A percentile compares a stretch with the other conserved stretches of the same genome.
phyloP scores from a whole-genome alignment of 2,329 filamentous ascomycete genomes.

The Beauveria sp. region DNA sequence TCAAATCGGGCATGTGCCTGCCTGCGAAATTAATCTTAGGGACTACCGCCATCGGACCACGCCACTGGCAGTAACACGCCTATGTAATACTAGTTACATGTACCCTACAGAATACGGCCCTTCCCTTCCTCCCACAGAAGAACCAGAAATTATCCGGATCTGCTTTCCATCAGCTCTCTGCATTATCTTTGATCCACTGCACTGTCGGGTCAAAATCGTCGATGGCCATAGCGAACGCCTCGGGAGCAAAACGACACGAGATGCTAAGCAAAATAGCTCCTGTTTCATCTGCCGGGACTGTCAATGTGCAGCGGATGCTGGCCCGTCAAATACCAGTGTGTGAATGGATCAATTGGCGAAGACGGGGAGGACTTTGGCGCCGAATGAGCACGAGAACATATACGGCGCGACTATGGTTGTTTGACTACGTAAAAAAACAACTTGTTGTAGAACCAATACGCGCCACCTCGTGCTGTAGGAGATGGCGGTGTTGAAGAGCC shows the following conservation, averaged over 20 bases:
- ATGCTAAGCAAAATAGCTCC: conserved; percentile 40
- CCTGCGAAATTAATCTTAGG: background rate
- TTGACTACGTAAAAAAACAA: conserved; percentile 25
- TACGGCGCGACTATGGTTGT: conserved; percentile 28
- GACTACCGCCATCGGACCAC: background rate
- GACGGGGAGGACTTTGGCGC: conserved; percentile 26
- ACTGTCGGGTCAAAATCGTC: conserved; percentile 40
- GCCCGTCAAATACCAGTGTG: conserved; percentile 25
- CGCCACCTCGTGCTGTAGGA: conserved; percentile 35
- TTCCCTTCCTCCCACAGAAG: conserved; percentile 31
- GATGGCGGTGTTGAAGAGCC: conserved; percentile 28
- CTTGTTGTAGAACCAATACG: conserved; percentile 34
- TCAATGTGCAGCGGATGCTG: conserved; percentile 35
- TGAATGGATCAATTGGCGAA: conserved; percentile 19
- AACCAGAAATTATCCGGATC: conserved; percentile 36
- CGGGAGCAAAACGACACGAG: conserved; percentile 44
- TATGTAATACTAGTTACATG: background rate
- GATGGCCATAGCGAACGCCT: conserved; percentile 39
- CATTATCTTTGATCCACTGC: conserved; percentile 30
- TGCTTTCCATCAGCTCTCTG: conserved; percentile 26
- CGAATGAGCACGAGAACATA: conserved; percentile 29
- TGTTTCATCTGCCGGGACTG: conserved; percentile 32
- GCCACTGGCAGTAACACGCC: too few relatives aligned
- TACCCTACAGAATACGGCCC: background rate
- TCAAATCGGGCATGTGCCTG: too few relatives aligned